Base-by-base conservation (phyloP, 148 eudicot genomes). In the Heliosperma pusillum region DNA sequence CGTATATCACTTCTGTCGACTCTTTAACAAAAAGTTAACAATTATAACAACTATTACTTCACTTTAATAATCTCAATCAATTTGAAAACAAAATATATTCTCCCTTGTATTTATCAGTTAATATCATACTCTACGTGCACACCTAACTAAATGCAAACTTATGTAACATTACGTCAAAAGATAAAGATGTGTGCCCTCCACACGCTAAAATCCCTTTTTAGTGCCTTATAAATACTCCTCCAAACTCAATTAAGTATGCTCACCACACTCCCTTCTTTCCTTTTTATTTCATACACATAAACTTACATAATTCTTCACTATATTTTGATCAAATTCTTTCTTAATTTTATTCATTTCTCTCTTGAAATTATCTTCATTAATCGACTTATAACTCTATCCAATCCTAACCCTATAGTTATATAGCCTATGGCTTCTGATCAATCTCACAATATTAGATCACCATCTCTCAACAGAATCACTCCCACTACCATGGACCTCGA, bases 241-340 rank as follows among this genome's bases (percentile, higher is more conserved):
- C 16, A 11, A 79, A 58, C 59, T 6, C 5, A 8, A 19, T 29
- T 71, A 5, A 80, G 68, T 70, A 78, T 71, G 73, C 55, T 57
- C 76, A 64, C 76, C 83, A 80, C 82, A 80, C 79, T 42, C 71
- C 72, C 47, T 40, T 57, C 25, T 12, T n/a, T 11, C 26, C 44
- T 50, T 27, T 9, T 0, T 53, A 15, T 42, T 8, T 47, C 2
- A 16, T 15, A 15, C 4, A 3, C 45, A 62, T 26, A 33, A 33
- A 2, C 5, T 36, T 24, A 25, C 33, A 26, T 61, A 59, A 59
- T 7, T 62, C 40, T 12, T 62, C 40, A 62, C n/a, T 26, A 25
- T 27, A 25, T 6, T 62, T 62, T 12, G 11, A 58, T 58, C 25
- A 58, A 6, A 7, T 6, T 36, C 42, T 10, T 36, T 6, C 2